Base-by-base conservation (phyloP, 2,329 filamentous ascomycete species). In the Ceratocystiopsis minuta region DNA sequence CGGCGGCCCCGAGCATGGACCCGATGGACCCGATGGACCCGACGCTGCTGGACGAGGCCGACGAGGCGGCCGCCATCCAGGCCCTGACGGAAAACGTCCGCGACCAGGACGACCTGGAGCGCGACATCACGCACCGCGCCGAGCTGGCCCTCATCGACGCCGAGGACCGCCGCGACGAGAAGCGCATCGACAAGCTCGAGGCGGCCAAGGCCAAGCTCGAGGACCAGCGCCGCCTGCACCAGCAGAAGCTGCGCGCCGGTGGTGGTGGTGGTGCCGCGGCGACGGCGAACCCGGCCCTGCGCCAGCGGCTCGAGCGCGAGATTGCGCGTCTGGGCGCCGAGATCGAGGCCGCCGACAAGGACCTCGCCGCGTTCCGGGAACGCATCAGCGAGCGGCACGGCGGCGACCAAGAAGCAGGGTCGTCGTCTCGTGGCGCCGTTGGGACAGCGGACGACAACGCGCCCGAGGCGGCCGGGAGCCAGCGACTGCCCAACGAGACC, bases 71-170 rank as follows among this genome's bases (percentile, higher is more conserved):
- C 40, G 69, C 71, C 16, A 61, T 86, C 24, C 65, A 67, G 44
- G 70, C 70, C 36, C 61, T 86, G 35, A 76, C 79, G 5, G 71
- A 76, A 40, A 69, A 78, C 44, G 75, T 90, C 17, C 76, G 84
- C 44, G 77, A 94, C 52, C 88, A 96, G 57, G 79, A 87, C 61
- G 87, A 95, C 45, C 63, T 96, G 16, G 88, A 95, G 58, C 72
- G 85, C 47, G 86, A 94, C 53, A 92, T 96, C 48, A 72, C 72
- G 1, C 56, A 67, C 15, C 69, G 79, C 49, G 75, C 74, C 4
- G 75, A 69, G 42, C 61, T 68, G 16, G 70, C 67, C 0, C 57
- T 79, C 43, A 69, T 70, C 37, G 72, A 77, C 43, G 67, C 67
- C 35, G 75, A 80, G 47, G 73, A 79, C 50, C 71, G 72, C 51